A percentile compares a stretch with the other conserved stretches of the same genome.
Conservation (phyloP, 176 grass and related monocot species). For the Otatea glauca region DNA sequence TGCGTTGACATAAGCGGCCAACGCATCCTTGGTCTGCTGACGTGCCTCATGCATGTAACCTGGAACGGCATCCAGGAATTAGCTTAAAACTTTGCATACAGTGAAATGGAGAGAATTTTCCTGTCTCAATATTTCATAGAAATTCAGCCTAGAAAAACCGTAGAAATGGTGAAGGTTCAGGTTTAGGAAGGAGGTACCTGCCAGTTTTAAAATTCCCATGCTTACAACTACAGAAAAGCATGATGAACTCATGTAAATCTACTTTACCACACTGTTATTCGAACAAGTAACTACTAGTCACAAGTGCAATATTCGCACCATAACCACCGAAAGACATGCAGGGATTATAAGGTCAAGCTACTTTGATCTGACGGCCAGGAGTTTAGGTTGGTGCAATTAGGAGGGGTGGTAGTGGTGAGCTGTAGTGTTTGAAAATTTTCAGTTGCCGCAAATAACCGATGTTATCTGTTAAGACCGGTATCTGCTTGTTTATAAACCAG, state of each 20-base stretch:
- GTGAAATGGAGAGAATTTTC: background rate
- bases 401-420: too few species aligned
- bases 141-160: background rate
- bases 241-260: too few species aligned
- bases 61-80: constrained; percentile 12
- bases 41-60: constrained; percentile 68
- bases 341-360: too few species aligned
- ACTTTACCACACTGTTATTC: too few species aligned
- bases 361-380: too few species aligned
- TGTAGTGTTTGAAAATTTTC: background rate
- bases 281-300: background rate
- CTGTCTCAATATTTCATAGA: background rate
- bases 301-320: too few species aligned
- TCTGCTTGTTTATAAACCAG: background rate
- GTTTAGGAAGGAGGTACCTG: background rate
- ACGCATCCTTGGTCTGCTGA: constrained; percentile 44
- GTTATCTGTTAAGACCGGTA: background rate
- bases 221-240: too few species aligned
- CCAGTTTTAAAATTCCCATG: too few species aligned
- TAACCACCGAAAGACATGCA: too few species aligned
- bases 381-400: too few species aligned
- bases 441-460: background rate
- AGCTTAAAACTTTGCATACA: background rate
- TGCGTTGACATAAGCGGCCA: constrained; percentile 66
- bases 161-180: background rate